A percentile compares a stretch with the other conserved stretches of the same genome.
Conservation (phyloP, 257 asterid species). For the Solanum okadae region DNA sequence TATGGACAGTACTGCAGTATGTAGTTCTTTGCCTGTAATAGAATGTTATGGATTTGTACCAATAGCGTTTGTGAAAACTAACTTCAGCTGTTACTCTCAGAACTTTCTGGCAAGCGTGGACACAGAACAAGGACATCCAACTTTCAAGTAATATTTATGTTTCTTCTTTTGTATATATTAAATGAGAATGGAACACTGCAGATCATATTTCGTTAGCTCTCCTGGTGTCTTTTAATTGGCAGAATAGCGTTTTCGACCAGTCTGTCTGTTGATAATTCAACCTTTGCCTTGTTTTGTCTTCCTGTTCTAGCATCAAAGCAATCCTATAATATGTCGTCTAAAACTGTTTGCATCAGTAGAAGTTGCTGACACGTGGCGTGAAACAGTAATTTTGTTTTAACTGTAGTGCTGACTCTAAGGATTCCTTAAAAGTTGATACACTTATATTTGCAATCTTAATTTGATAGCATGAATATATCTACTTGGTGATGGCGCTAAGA, state of each 20-base stretch:
- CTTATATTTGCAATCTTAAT: background rate
- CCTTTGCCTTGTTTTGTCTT: background rate
- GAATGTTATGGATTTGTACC: background rate
- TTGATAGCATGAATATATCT: background rate
- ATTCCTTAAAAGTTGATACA: background rate
- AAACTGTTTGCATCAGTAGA: background rate
- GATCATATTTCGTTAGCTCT: background rate
- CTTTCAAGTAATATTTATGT: constrained; percentile 41
- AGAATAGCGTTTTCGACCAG: background rate
- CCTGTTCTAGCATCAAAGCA: background rate
- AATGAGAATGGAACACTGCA: background rate
- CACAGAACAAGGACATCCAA: constrained; percentile 37
- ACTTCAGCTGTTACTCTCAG: constrained; percentile 28
- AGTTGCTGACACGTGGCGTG: background rate
- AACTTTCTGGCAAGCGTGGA: constrained; percentile 70
- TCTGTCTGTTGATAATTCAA: background rate
- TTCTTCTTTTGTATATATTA: background rate
- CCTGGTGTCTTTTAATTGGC: background rate
- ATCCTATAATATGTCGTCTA: background rate
- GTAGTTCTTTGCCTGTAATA: constrained; percentile 15
- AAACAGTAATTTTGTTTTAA: background rate
- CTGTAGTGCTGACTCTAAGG: background rate
- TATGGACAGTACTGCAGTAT: constrained; percentile 74
- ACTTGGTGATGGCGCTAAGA: background rate
- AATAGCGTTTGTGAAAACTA: background rate